Evolutionary conservation across 371 early-diverging fungal species (phyloP).

Genomic region (Cokeromyces recurvatus): DNA sequence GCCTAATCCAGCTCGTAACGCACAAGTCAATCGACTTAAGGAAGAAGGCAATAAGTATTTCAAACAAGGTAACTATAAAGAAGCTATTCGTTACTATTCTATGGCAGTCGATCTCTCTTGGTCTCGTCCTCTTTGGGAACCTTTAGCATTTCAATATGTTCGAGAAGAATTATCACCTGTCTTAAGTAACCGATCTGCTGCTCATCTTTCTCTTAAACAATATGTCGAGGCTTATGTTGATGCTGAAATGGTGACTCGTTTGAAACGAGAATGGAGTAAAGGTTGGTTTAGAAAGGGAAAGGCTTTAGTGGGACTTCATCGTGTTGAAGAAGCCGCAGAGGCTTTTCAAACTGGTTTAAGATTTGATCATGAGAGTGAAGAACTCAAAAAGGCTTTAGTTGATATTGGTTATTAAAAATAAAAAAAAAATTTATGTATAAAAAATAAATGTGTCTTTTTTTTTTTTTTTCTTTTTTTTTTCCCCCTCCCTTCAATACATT

Average conservation of each 20-base stretch:
- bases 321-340: constrained; percentile 62
- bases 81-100: constrained; percentile 70
- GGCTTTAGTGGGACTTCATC: constrained; percentile 62
- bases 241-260: constrained; percentile 68
- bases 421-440: neutral
- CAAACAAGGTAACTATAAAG: constrained; percentile 58
- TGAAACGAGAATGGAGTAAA: constrained; percentile 76
- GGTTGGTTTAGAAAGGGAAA: constrained; percentile 79
- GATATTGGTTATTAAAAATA: constrained; percentile 9
- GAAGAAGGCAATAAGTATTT: constrained; percentile 73
- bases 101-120: constrained; percentile 69
- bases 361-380: constrained; percentile 67
- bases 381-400: constrained; percentile 42
- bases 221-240: constrained; percentile 73
- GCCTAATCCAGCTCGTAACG: constrained; percentile 57
- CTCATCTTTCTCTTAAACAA: constrained; percentile 61
- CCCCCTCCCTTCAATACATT: no score
- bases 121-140: constrained; percentile 78
- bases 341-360: constrained; percentile 64
- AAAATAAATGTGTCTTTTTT: neutral
- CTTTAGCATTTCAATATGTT: constrained; percentile 54
- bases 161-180: constrained; percentile 69
- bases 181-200: constrained; percentile 70
- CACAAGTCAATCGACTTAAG: constrained; percentile 64
- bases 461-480: neutral